phyloP scores from a whole-genome alignment of 306 rosid species.

The Abrus pulchellus region DNA sequence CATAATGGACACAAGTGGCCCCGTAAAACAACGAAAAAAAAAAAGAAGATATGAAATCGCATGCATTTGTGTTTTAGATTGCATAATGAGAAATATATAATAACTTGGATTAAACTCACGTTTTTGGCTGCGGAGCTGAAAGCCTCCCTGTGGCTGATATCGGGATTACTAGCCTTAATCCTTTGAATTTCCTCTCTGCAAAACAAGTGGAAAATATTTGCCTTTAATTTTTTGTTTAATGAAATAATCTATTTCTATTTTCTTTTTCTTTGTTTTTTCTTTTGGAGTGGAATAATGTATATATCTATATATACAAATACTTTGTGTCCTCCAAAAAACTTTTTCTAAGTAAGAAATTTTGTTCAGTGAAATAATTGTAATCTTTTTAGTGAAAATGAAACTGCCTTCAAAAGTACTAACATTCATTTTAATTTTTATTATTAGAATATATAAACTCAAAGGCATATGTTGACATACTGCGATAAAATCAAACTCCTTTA shows the following conservation, averaged over 20 bases:
- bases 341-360: background rate
- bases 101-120: slow-evolving; percentile 61
- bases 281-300: background rate
- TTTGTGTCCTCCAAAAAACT: background rate
- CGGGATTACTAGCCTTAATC: slow-evolving; percentile 94
- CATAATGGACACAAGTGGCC: background rate
- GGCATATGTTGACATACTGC: background rate
- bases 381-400: background rate
- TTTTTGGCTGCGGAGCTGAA: slow-evolving; percentile 98
- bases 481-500: background rate
- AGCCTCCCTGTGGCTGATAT: slow-evolving; percentile 96
- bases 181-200: slow-evolving; percentile 98
- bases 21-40: background rate
- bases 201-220: slow-evolving; percentile 23
- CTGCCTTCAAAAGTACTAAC: too few species aligned
- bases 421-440: background rate
- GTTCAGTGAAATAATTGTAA: background rate
- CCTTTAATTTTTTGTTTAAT: slow-evolving; percentile 13
- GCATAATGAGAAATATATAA: background rate
- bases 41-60: background rate
- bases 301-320: background rate
- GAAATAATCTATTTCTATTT: background rate
- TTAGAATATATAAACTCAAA: background rate
- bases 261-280: background rate
- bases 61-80: background rate